Conservation (phyloP, 306 rosid species). For the Quercus berberidifolia region DNA sequence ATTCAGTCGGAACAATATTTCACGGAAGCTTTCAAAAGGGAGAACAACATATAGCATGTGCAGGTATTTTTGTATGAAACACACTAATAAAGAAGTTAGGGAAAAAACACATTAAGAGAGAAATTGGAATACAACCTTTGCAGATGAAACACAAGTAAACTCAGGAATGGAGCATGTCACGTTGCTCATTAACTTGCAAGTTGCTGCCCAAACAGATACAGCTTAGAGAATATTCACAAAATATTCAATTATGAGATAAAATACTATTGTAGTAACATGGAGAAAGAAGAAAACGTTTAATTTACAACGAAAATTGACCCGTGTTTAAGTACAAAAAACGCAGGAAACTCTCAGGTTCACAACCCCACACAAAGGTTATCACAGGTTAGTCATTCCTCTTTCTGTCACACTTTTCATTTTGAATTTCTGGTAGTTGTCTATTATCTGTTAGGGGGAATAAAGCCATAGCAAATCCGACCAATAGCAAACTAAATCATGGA, state of each 20-base stretch:
- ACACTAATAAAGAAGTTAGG: conserved; percentile 15
- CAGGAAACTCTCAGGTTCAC: not conserved
- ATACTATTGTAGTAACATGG: not conserved
- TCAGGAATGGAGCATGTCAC: conserved; percentile 85
- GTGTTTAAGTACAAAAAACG: not conserved
- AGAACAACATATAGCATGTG: not conserved
- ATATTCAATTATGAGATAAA: conserved; percentile 7
- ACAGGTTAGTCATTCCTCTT: not conserved
- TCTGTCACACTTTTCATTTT: not conserved
- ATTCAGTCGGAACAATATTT: not conserved
- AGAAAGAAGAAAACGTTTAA: not conserved
- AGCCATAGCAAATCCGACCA: not conserved
- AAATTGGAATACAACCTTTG: conserved; percentile 64
- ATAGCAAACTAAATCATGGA: not conserved
- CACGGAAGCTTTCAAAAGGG: not conserved
- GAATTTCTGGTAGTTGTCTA: not conserved
- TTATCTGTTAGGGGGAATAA: not conserved
- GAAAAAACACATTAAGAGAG: conserved; percentile 16
- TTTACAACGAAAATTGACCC: not conserved
- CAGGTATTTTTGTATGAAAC: not conserved
- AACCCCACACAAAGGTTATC: not conserved
- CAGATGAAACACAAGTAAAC: conserved; percentile 90
- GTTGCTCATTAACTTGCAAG: conserved; percentile 79
- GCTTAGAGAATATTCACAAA: conserved; percentile 17
- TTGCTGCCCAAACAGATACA: conserved; percentile 45